Conservation (phyloP, 805 yeast genomes). For the Metschnikowia sp. region DNA sequence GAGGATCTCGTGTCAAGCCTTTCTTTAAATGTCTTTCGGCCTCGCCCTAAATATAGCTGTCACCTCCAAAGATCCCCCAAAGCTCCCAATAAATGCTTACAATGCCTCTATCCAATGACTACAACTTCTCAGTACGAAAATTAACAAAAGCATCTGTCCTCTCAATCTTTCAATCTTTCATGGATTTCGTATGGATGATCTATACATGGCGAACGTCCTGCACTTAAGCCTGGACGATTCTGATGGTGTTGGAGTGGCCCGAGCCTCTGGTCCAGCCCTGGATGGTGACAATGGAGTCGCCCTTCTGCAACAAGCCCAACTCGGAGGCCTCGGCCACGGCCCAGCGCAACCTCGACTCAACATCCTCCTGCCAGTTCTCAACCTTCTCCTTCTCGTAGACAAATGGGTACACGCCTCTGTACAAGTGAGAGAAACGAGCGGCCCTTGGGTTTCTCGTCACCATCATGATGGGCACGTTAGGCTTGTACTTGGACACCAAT, state of each 20-base stretch:
- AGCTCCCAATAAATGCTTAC: no score
- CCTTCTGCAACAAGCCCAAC: slow-evolving; percentile 79
- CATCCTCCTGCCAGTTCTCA: slow-evolving; percentile 94
- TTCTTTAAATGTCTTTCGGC: no score
- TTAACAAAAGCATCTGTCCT: no score
- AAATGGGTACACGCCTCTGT: slow-evolving; percentile 98
- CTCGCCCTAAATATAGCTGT: no score
- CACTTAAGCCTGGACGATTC: slow-evolving; percentile 72
- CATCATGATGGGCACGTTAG: slow-evolving; percentile 95
- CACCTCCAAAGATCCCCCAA: no score
- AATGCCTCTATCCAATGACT: no score
- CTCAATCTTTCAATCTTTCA: no score
- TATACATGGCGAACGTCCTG: not conserved
- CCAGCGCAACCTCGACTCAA: slow-evolving; percentile 89
- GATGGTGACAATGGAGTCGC: slow-evolving; percentile 88
- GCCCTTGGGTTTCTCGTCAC: slow-evolving; percentile 92
- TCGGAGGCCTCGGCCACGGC: slow-evolving; percentile 87
- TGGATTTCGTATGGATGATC: not conserved
- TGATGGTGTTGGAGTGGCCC: slow-evolving; percentile 98
- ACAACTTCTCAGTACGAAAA: no score
- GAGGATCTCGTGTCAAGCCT: no score
- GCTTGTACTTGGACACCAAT: slow-evolving; percentile 96
- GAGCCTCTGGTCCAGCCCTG: slow-evolving; percentile 99
- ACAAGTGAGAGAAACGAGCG: slow-evolving; percentile 93
- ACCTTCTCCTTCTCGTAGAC: slow-evolving; percentile 63